Conservation (phyloP, 2,329 filamentous ascomycete species). For the Diaporthe helianthi region DNA sequence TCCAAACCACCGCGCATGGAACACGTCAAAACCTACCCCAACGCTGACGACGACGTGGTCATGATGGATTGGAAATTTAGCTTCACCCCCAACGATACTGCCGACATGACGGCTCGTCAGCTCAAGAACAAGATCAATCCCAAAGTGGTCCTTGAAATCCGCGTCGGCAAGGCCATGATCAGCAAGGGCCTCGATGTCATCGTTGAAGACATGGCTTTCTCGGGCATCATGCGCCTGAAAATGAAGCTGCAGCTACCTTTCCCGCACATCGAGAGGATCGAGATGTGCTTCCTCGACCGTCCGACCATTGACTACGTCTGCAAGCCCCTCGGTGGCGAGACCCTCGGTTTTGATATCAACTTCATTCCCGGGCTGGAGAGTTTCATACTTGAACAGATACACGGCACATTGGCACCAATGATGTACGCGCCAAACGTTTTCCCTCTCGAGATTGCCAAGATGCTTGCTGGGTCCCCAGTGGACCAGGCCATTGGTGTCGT, state of each 20-base stretch:
- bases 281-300: conserved; percentile 91
- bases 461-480: conserved; percentile 91
- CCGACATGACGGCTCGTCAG: conserved; percentile 89
- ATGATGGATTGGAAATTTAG: conserved; percentile 99
- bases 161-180: conserved; percentile 93
- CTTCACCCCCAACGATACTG: conserved; percentile 94
- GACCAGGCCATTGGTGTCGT: conserved; percentile 96
- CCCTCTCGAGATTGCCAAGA: conserved; percentile 97
- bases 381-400: conserved; percentile 96
- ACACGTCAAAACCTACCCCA: conserved; percentile 97
- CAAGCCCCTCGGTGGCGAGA: conserved; percentile 95
- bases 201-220: conserved; percentile 96
- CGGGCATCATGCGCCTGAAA: conserved; percentile 94
- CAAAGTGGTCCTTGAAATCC: conserved; percentile 93
- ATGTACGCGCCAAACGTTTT: conserved; percentile 99
- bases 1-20: conserved; percentile 96
- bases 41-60: conserved; percentile 91
- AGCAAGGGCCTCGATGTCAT: conserved; percentile 98
- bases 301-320: conserved; percentile 96
- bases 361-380: conserved; percentile 93
- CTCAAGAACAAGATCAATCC: conserved; percentile 96
- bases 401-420: conserved; percentile 92
- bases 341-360: conserved; percentile 97
- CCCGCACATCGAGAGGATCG: conserved; percentile 91
- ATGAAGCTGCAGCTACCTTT: conserved; percentile 97